These are phyloP conservation scores for Podila clonocystis DNA, from an alignment of 192 early-diverging fungal genomes.

Conservation along the genomic window DNA sequence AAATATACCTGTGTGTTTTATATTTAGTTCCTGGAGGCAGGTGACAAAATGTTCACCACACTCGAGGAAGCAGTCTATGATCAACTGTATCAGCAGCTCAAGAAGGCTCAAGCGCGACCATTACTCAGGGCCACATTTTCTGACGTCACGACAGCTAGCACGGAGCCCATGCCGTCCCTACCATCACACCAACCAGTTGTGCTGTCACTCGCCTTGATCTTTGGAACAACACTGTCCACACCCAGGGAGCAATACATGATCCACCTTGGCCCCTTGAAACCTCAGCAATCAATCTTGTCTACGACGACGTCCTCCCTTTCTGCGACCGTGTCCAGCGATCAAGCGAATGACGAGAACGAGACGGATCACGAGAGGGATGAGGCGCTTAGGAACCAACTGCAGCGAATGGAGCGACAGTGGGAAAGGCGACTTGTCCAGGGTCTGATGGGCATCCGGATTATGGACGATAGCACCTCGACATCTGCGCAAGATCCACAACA, in stretches of 20 bases:
- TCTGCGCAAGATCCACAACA: neutral
- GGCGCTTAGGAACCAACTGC: neutral
- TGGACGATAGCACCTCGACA: neutral
- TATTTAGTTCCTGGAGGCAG: conserved; percentile 15
- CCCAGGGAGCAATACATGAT: conserved; percentile 50
- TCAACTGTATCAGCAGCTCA: conserved; percentile 11
- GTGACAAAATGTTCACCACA: conserved; percentile 28
- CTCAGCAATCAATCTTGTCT: neutral
- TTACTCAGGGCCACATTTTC: neutral
- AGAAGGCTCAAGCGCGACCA: neutral
- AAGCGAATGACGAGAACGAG: neutral
- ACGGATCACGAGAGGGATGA: neutral
- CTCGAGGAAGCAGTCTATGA: conserved; percentile 24
- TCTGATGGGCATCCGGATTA: conserved; percentile 22
- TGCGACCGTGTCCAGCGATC: neutral
- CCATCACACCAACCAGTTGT: neutral
- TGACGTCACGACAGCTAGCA: neutral
- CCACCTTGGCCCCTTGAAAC: conserved; percentile 26
- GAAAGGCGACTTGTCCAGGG: conserved; percentile 27
- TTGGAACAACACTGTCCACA: conserved; percentile 22
- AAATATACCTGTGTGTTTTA: too few species aligned
- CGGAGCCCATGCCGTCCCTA: neutral
- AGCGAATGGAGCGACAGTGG: conserved; percentile 21
- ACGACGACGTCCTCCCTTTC: neutral
- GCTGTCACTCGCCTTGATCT: conserved; percentile 27